Evolutionary conservation across 2,329 filamentous ascomycete genomes (phyloP).

Genomic region (Ploettnerulaceae sp.): DNA sequence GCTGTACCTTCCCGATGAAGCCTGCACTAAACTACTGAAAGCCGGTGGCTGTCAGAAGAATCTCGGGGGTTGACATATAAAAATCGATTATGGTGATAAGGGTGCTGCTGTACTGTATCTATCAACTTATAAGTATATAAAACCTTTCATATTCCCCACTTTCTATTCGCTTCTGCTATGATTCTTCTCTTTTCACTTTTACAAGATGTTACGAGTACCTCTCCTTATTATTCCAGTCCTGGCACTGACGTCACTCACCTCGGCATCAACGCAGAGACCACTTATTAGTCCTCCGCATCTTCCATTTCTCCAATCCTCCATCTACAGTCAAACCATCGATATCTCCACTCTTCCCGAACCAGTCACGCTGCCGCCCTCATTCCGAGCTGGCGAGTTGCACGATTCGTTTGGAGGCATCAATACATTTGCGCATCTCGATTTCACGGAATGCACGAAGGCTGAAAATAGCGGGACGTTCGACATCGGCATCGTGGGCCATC

Average conservation of each 20-base stretch:
- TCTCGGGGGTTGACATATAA: no score
- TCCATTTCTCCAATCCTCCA: conserved; percentile 24
- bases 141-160: no score
- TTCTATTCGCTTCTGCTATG: no score
- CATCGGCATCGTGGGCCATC: conserved; percentile 32
- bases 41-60: no score
- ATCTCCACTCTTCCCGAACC: conserved; percentile 9
- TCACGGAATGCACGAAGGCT: conserved; percentile 24
- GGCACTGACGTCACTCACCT: neutral
- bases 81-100: no score
- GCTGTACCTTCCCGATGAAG: no score
- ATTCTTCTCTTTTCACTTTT: no score
- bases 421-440: conserved; percentile 31
- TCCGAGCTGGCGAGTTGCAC: conserved; percentile 12
- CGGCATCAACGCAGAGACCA: conserved; percentile 5
- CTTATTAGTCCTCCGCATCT: neutral
- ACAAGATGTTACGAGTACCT: no score
- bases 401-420: conserved; percentile 15
- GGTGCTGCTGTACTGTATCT: no score
- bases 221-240: neutral
- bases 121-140: no score
- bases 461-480: conserved; percentile 28
- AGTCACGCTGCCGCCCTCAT: conserved; percentile 23
- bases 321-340: conserved; percentile 12
- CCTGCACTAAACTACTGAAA: no score